Base-by-base conservation (phyloP, 2,329 filamentous ascomycete species). In the Orbilia quercus region DNA sequence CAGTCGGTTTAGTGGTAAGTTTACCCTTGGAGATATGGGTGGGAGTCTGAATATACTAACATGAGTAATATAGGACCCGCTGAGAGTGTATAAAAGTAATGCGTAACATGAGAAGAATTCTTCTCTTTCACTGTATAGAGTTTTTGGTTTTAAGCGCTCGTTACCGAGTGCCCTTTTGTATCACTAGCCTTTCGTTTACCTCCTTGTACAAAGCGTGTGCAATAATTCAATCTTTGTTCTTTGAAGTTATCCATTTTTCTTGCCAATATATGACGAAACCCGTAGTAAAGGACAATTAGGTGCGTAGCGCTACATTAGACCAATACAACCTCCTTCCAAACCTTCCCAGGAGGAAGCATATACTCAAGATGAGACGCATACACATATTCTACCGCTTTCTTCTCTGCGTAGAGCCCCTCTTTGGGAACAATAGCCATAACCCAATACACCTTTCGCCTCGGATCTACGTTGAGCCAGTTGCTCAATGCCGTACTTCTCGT, bases 1-100 rank as follows among this genome's bases (percentile, higher is more conserved):
- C 18, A 72, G 67, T 72, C 67, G 67, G 38, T 72, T 72, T 40
- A 72, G 67, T 44, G 67, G 67, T 72, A 47, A 65, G 67, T 70
- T 25, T 12, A 16, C 6, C 5, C 28, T 47, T 31, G 1, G 11
- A 4, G 3, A 6, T 45, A 16, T 28, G 14, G 6, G 22, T 40
- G 18, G 20, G 25, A 4, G 28, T 6, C 16, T 1, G n/a, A 31
- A 31, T 45, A 48, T 12, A 25, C 50, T 71, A 58, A 71, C 31
- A 16, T 9, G 14, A 1, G 16, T 20, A 45, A 58, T 57, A 6
- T 25, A 72, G 67, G 67, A 36, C 59, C 59, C 1, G 67, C 67
- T 9, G 67, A 72, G 53, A 72, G 67, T 72, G 67, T 72, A 72
- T 72, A 72, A 64, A 51, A 63, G 44, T 60, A 25, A 23, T 18